Base-by-base conservation (phyloP, 2,329 filamentous ascomycete species). In the Allantophomopsis cytisporea region DNA sequence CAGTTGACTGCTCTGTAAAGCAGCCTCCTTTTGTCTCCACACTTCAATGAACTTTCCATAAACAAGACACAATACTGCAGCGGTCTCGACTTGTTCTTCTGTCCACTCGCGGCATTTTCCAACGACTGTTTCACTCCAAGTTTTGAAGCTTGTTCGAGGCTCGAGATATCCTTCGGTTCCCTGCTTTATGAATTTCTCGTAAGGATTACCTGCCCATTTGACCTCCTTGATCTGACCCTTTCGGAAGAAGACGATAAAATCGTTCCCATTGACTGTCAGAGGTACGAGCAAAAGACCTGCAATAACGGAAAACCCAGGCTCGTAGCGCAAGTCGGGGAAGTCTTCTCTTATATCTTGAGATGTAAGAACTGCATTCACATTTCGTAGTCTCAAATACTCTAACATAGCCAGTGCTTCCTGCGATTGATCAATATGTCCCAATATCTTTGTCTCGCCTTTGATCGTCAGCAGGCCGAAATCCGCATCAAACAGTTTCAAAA, bases 231-330 rank as follows among this genome's bases (percentile, higher is more conserved):
- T 55, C 50, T 88, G 83, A 0, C 80, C 78, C 47, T 71, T 80
- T n/a, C 87, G 74, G 61, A 94, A 93, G 54, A 94, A 93, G 0
- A 87, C 83, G 34, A 94, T 94, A 50, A 94, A 94, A 50, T 94
- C 87, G 21, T 66, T 67, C 1, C 87, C 87, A 2, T 75, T 74
- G 1, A 73, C 66, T 13, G 83, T 88, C 2, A 94, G 62, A 0
- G 87, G 87, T 0, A 94, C 85, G 39, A 93, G 78, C 0, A 94
- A 62, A 36, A 94, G 59, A 0, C 87, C 87, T 0, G 85, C 83
- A 41, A 94, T 74, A 15, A 78, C 63, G 42, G 77, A 70, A 51
- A 94, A 91, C 0, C 87, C 86, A 1, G 85, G 86, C 0, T 73
- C 64, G 49, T 94, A 94, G 16, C 71, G 68, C 3, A 94, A 62